Evolutionary conservation across 306 rosid species (phyloP).

Genomic region (Argentina anserina): DNA sequence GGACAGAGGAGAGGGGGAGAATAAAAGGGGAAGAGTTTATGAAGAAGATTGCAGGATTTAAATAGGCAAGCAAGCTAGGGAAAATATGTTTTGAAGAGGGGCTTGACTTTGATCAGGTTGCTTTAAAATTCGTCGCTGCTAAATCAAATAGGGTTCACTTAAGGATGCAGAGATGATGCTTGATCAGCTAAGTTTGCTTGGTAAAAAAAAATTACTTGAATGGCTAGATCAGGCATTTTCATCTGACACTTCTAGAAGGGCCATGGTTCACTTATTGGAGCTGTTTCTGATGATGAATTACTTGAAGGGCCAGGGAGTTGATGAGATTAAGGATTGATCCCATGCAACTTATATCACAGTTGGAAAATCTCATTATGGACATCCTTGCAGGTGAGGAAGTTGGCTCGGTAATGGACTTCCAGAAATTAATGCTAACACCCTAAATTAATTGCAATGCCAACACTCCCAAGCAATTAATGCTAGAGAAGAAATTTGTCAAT

Average conservation of each 20-base stretch:
- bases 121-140: conserved; percentile 62
- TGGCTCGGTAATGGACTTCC: conserved; percentile 44
- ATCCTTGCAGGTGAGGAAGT: conserved; percentile 72
- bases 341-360: conserved; percentile 72
- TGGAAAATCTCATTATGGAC: conserved; percentile 86
- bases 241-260: too few relatives aligned
- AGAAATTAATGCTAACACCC: too few relatives aligned
- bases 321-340: conserved; percentile 84
- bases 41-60: too few relatives aligned
- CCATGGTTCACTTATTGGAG: too few relatives aligned
- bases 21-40: too few relatives aligned
- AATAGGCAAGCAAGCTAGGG: conserved; percentile 48
- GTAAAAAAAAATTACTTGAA: conserved; percentile 60
- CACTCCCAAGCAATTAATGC: too few relatives aligned
- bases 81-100: conserved; percentile 61
- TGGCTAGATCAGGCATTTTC: too few relatives aligned
- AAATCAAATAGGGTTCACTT: conserved; percentile 73
- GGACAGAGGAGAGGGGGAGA: too few relatives aligned
- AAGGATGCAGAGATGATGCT: conserved; percentile 95
- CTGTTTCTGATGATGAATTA: conserved; percentile 76
- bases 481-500: too few relatives aligned
- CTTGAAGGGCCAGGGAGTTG: conserved; percentile 73
- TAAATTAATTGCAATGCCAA: too few relatives aligned
- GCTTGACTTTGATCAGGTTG: conserved; percentile 62
- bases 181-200: conserved; percentile 86